Evolutionary conservation across 495 filamentous ascomycete genomes (phyloP).

Genomic region (Parmelia sp.): DNA sequence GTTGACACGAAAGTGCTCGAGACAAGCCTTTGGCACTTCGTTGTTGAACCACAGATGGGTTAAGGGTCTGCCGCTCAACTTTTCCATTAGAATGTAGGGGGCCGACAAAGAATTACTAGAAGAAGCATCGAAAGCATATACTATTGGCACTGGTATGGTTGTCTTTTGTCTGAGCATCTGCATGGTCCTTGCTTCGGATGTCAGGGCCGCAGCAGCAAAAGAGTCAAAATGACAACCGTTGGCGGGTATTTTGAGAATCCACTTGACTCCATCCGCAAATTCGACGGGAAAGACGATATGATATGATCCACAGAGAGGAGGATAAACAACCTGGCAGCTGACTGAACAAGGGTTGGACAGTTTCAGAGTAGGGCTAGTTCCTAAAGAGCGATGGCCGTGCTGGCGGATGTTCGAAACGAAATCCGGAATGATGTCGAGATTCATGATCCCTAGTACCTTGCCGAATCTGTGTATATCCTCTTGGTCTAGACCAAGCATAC

Average conservation of each 20-base stretch:
- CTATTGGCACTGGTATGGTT: constrained; percentile 30
- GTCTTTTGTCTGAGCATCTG: constrained; percentile 24
- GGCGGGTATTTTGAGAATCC: constrained; percentile 19
- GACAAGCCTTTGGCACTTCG: constrained; percentile 4
- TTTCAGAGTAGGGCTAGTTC: background rate
- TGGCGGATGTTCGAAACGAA: background rate
- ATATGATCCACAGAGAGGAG: background rate
- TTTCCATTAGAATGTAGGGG: constrained; percentile 16
- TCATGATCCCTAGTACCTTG: background rate
- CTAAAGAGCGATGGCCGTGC: background rate
- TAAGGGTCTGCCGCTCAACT: constrained; percentile 27
- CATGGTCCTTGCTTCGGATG: constrained; percentile 26
- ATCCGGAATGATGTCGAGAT: background rate
- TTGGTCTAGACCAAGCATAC: background rate
- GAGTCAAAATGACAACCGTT: constrained; percentile 16
- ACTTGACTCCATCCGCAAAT: constrained; percentile 17
- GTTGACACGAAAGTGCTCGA: constrained; percentile 7
- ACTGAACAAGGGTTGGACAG: background rate
- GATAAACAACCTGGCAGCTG: background rate
- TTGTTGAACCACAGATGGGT: constrained; percentile 28
- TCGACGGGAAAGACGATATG: constrained; percentile 8
- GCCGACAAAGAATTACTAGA: constrained; percentile 15
- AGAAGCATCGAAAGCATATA: constrained; percentile 23
- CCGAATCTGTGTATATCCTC: background rate
- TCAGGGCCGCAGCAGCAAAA: constrained; percentile 17